Evolutionary conservation across 306 rosid species (phyloP), one percentile per base, ranked within the genome.

Genomic region (Hippophae rhamnoides): DNA sequence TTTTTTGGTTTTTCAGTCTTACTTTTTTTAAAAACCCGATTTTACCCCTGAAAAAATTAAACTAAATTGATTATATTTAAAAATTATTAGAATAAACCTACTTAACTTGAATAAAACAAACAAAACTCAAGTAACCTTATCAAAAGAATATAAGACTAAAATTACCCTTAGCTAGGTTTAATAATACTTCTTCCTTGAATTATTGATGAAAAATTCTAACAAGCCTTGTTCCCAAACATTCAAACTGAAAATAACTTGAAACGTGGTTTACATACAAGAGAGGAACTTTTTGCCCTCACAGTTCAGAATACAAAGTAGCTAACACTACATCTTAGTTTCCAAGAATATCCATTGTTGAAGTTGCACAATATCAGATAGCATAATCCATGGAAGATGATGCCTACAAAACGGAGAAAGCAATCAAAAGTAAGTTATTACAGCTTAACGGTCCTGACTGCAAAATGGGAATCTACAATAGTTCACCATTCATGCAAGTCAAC

Each of bases 351-450:
- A 72, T 58, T 43, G 58, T 60, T 43, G 67, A 47, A 58, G 58
- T 41, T 1, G 27, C 26, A 55, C 64, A 56, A 18, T 53, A 13
- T 43, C 13, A 11, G 70, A 56, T 68, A 25, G 54, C 53, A 47
- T 60, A 44, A 62, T 43, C 65, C 76, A 60, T 9, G 13, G 44
- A 65, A 68, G 63, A 52, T 57, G 42, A 74, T 56, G 56, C 75
- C 90, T 86, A 87, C 76, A 80, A 60, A 60, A 56, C 10, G 65
- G 52, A 58, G 53, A 56, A 40, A 61, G 31, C 31, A 44, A 51
- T 43, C 31, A 52, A 41, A 52, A 51, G 48, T 13, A 48, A 60
- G 52, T 64, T 50, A 2, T 31, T 11, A 11, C 38, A 3, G 13
- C 25, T 44, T 53, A 31, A 52, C 43, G 47, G 40, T 31, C 9